These are phyloP conservation scores for Trichoderma asperellum DNA, from an alignment of 2,329 filamentous ascomycete species.

Conservation along the genomic window DNA sequence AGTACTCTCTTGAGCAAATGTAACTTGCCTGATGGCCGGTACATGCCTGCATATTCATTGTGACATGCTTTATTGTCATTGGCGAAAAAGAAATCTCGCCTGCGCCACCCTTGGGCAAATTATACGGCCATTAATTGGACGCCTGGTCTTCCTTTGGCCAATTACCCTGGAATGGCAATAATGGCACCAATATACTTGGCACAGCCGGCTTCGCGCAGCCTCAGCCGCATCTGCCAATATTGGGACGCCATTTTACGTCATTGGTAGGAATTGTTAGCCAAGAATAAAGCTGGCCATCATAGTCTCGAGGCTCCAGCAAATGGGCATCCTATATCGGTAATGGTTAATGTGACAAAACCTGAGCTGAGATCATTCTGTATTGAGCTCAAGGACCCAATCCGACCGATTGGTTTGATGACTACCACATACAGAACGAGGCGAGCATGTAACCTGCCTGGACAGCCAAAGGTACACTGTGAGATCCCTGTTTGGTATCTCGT, in stretches of 20 bases:
- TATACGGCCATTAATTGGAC: constrained; percentile 13
- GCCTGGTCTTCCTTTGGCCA: not conserved
- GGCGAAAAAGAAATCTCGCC: not conserved
- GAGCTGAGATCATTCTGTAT: not conserved
- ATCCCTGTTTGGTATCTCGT: not conserved
- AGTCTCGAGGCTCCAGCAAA: not conserved
- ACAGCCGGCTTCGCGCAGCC: constrained; percentile 13
- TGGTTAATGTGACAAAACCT: not conserved
- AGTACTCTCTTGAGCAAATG: constrained; percentile 5
- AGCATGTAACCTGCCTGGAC: not conserved
- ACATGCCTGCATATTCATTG: not conserved
- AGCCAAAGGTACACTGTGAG: not conserved
- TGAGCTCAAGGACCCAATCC: not conserved
- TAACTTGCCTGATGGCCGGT: not conserved
- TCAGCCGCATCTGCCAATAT: not conserved
- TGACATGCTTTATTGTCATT: not conserved
- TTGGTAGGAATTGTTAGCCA: not conserved
- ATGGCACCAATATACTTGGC: constrained; percentile 13
- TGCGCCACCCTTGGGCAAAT: constrained; percentile 13
- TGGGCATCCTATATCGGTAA: not conserved
- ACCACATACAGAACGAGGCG: not conserved
- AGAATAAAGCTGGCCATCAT: not conserved
- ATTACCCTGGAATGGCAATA: constrained; percentile 10
- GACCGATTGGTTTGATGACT: not conserved
- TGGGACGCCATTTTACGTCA: not conserved